Evolutionary conservation across 2,329 filamentous ascomycete genomes (phyloP), one percentile per base, ranked within the genome.

Genomic region (Emmonsiellopsis sp.): DNA sequence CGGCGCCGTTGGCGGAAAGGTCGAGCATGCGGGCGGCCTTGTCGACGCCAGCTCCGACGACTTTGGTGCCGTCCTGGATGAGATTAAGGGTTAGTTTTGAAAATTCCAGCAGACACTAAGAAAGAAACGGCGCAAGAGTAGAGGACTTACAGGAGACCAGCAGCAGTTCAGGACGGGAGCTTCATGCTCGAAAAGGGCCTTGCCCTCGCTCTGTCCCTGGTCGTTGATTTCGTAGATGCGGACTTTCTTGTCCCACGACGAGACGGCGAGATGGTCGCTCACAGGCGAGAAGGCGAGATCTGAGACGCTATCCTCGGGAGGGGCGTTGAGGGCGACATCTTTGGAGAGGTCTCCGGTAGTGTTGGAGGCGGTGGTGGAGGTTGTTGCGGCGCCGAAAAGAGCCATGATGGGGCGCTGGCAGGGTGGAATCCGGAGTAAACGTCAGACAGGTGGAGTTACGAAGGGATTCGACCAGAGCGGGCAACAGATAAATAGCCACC

Each of bases 181-280:
- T 60, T 89, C 86, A 72, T 94, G 89, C 61, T 94, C 87, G 66
- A 93, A 94, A 55, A 86, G 76, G 58, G 89, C 89, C 65, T 91
- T 92, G 49, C 89, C 90, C 67, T 89, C 83, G 65, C 87, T 92
- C 67, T 87, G 81, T 43, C 90, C 89, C 60, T 83, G 83, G 54
- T 73, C 74, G 59, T 85, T 83, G 67, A 97, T 89, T 71, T 97
- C 89, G 74, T 97, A 98, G 67, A 98, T 92, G 66, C 91, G 86
- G 58, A 97, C 89, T 70, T 95, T 95, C 76, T 94, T 95, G 73
- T 98, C 93, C 93, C 93, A 98, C 63, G 89, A 95, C 47, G 89
- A 78, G 37, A 96, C 88, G 26, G 92, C 90, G 15, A 98, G 79
- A 67, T 94, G 87, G 63, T 97, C 89, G 60, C 74, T 80, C 51